Percentiles rank a stretch among this genome's conserved stretches.
Evolutionary conservation across 306 rosid species (phyloP).

Genomic region (Arachis stenosperma): DNA sequence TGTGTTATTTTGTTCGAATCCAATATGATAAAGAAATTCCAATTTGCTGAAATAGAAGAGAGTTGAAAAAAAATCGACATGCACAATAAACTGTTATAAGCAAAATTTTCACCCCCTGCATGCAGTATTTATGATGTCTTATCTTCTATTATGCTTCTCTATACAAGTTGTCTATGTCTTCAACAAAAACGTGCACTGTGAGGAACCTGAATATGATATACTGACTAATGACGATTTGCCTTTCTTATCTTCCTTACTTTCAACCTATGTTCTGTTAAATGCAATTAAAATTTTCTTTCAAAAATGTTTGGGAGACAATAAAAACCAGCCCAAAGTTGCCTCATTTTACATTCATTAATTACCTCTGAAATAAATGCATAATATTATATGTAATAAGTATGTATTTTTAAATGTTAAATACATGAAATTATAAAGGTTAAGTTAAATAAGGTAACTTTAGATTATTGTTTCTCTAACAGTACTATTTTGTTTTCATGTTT

Average conservation of each 20-base stretch:
- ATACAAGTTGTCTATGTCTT: background rate
- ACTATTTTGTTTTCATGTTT: too few species aligned
- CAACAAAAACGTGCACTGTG: background rate
- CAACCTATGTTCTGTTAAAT: background rate
- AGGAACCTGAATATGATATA: slow-evolving; percentile 13
- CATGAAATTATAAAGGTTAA: too few species aligned
- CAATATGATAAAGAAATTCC: background rate
- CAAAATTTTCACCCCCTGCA: slow-evolving; percentile 8
- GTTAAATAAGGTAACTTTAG: too few species aligned
- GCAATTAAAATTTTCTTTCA: background rate
- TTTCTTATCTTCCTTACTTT: background rate
- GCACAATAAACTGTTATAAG: background rate
- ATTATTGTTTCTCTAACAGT: too few species aligned
- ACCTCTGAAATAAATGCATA: too few species aligned
- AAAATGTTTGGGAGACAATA: background rate
- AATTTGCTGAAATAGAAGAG: background rate
- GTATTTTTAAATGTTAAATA: too few species aligned
- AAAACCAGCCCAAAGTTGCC: too few species aligned
- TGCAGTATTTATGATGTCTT: slow-evolving; percentile 7
- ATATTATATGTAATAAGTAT: too few species aligned
- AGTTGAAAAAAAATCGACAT: slow-evolving; percentile 12
- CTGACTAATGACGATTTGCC: background rate
- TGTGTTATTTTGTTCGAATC: background rate
- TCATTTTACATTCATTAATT: too few species aligned
- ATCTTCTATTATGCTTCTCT: background rate